A percentile compares a stretch with the other conserved stretches of the same genome.
phyloP scores from a whole-genome alignment of 352 stramenopile genomes.

The Pythium aquatile region DNA sequence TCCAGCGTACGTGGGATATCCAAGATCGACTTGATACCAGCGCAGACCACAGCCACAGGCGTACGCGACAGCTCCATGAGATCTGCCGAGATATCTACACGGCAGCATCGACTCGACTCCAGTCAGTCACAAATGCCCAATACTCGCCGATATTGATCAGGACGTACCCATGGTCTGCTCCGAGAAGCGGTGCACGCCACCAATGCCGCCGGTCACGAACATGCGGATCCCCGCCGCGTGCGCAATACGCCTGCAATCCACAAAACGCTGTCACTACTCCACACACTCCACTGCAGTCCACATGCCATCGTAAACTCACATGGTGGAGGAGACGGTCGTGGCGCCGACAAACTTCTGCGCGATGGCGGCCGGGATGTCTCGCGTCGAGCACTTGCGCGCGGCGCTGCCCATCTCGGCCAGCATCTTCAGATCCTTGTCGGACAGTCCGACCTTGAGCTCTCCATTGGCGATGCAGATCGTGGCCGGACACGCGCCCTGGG shows the following conservation, averaged over 20 bases:
- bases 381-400: constrained; percentile 79
- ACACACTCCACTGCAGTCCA: not conserved
- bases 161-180: constrained; percentile 89
- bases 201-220: constrained; percentile 97
- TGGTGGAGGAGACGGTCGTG: constrained; percentile 97
- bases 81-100: constrained; percentile 94
- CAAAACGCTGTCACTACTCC: not conserved
- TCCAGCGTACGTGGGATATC: constrained; percentile 97
- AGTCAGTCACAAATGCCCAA: not conserved
- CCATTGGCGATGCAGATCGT: constrained; percentile 98
- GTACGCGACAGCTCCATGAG: constrained; percentile 95
- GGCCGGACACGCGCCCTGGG: constrained; percentile 86
- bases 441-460: constrained; percentile 74
- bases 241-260: constrained; percentile 75
- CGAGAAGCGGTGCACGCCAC: constrained; percentile 95
- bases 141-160: not conserved
- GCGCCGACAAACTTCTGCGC: constrained; percentile 81
- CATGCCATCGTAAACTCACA: constrained; percentile 44
- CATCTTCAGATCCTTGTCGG: constrained; percentile 47
- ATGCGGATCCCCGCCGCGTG: constrained; percentile 93
- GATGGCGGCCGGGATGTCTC: constrained; percentile 77
- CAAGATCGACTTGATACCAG: constrained; percentile 98
- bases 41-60: constrained; percentile 95
- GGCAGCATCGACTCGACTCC: not conserved
- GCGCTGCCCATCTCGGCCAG: constrained; percentile 62